Percentiles rank a stretch among this genome's conserved stretches.
phyloP scores from a whole-genome alignment of 139 green algal genomes.

The Yamagishiella unicocca region DNA sequence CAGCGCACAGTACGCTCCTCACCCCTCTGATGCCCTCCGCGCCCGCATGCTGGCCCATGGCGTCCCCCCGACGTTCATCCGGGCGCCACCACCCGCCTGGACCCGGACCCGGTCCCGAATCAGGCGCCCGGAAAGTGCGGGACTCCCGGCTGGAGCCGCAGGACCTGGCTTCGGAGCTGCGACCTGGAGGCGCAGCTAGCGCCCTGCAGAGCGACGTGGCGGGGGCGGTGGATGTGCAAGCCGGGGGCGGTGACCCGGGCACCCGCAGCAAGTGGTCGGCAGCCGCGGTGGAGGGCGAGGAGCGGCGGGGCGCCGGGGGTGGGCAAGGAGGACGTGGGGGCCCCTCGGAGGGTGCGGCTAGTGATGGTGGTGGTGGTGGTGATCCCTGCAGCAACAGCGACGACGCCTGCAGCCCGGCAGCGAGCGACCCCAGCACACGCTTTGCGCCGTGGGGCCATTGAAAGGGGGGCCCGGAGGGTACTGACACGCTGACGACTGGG shows the following conservation, averaged over 20 bases:
- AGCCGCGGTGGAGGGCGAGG: neutral
- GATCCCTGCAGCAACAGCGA: neutral
- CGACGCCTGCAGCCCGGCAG: neutral
- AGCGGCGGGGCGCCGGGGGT: neutral
- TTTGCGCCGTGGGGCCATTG: neutral
- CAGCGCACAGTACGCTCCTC: neutral
- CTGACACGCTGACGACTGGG: neutral
- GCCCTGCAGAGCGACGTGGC: slow-evolving; percentile 6
- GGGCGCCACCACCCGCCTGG: too few relatives aligned
- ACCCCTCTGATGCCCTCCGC: too few relatives aligned
- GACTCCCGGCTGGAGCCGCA: neutral
- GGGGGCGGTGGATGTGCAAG: slow-evolving; percentile 2
- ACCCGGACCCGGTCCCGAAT: too few relatives aligned
- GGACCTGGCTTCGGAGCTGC: neutral
- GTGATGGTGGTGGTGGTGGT: neutral
- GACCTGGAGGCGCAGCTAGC: neutral
- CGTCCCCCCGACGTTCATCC: neutral
- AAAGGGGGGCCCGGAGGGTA: neutral
- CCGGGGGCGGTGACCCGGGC: neutral
- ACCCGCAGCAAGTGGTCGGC: neutral
- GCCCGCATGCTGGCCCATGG: neutral
- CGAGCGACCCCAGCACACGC: neutral
- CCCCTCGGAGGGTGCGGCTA: neutral
- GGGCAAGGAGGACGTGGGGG: neutral
- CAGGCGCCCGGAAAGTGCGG: neutral